These are phyloP conservation scores for Oryza meyeriana DNA, from an alignment of 176 grass and related monocot species.

Conservation along the genomic window DNA sequence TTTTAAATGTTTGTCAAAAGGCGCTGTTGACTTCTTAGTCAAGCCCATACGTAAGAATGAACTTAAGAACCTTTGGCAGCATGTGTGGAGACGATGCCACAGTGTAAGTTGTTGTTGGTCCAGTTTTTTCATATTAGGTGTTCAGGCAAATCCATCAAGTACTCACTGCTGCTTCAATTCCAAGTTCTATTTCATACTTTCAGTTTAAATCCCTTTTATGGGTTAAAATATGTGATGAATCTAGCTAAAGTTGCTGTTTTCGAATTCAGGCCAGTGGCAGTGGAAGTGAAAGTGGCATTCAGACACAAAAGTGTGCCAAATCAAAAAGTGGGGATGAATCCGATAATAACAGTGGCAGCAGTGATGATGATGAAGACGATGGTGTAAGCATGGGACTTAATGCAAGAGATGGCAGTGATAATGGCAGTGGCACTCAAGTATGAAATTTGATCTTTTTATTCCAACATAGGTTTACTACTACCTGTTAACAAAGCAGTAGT, in stretches of 20 bases:
- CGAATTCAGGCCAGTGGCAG: slow-evolving; percentile 79
- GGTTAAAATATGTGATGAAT: neutral
- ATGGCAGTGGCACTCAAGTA: slow-evolving; percentile 91
- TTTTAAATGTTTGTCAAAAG: slow-evolving; percentile 89
- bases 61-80: slow-evolving; percentile 96
- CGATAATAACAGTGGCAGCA: slow-evolving; percentile 56
- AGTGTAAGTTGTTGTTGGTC: slow-evolving; percentile 65
- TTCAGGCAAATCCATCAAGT: neutral
- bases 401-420: slow-evolving; percentile 75
- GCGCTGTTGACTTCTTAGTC: slow-evolving; percentile 97
- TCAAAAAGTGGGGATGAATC: slow-evolving; percentile 52
- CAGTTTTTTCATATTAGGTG: slow-evolving; percentile 4
- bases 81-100: slow-evolving; percentile 84
- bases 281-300: slow-evolving; percentile 89
- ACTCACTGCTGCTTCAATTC: slow-evolving; percentile 1
- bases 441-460: slow-evolving; percentile 22
- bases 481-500: neutral
- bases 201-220: slow-evolving; percentile 2
- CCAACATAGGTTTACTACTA: neutral
- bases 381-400: slow-evolving; percentile 54
- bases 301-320: slow-evolving; percentile 63
- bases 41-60: slow-evolving; percentile 95
- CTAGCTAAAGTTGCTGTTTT: slow-evolving; percentile 28
- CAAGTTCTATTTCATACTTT: neutral
- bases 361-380: slow-evolving; percentile 32